Base-by-base conservation (phyloP, 192 early-diverging fungal species). In the Entomortierella parvispora region DNA sequence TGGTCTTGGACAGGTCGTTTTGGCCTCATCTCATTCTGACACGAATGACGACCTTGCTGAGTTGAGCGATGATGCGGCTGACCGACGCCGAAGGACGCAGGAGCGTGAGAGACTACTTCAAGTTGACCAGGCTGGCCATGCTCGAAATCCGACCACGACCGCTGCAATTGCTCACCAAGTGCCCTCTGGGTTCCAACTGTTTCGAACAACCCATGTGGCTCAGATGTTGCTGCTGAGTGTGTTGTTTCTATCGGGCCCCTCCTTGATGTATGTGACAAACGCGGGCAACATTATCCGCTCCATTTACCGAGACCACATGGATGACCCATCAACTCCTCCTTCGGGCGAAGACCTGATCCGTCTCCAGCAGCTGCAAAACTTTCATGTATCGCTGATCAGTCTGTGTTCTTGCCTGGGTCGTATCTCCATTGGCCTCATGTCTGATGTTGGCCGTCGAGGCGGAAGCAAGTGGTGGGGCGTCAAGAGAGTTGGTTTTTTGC, bases 181-280 rank as follows among this genome's bases (percentile, higher is more conserved):
- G 2, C 51, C 63, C 11, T 31, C 58, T 2, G 81, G 81, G 26
- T 62, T 59, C 64, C 23, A 51, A 12, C 55, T 82, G n/a, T 79
- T 82, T 33, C 33, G 47, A 7, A 77, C 60, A 9, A 65, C 49
- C 25, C 65, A 29, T 0, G 62, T 66, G 3, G 75, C 81, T 23
- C 47, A 57, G 29, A 18, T 69, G 60, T 40, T 82, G 48, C 45
- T 72, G 25, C 28, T 72, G 23, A 52, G 50, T 32, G 33, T 79
- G 0, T 20, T 82, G 14, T 40, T 82, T 4, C 23, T 79, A 22
- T 63, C 75, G 31, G 81, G 81, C 10, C 65, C 63, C 22, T 68
- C 75, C 28, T 32, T 84, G 40, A 84, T 84, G 82, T 79, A 81
- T 43, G 65, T 84, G 14, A 75, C 80, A 28, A 81, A 80, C 46